These are phyloP conservation scores for Fusarium metavorans DNA, from an alignment of 2,329 filamentous ascomycete genomes.

Conservation along the genomic window DNA sequence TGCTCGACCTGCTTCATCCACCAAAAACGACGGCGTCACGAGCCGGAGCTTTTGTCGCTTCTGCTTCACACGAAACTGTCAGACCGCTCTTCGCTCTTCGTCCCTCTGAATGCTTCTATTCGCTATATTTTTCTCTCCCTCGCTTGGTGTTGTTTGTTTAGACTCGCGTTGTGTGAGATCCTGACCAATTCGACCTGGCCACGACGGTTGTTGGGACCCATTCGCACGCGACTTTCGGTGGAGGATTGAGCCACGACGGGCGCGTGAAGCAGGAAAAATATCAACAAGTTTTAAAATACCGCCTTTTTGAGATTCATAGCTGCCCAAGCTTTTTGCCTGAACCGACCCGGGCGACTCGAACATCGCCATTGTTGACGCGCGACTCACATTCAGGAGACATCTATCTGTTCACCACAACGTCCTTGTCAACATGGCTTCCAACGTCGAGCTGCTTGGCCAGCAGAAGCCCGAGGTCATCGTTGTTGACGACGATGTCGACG, in stretches of 20 bases:
- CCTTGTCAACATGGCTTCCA: constrained; percentile 51
- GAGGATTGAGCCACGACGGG: constrained; percentile 21
- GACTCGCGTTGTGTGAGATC: constrained; percentile 32
- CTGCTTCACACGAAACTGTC: not conserved
- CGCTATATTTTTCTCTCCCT: not conserved
- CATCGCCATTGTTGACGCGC: constrained; percentile 26
- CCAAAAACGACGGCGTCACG: constrained; percentile 25
- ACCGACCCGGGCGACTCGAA: not conserved
- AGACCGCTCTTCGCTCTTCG: not conserved
- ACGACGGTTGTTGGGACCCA: constrained; percentile 37
- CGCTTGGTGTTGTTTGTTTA: constrained; percentile 25
- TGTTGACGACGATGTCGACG: constrained; percentile 48
- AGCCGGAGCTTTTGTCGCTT: constrained; percentile 23
- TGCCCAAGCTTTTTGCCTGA: not conserved
- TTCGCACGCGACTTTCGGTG: constrained; percentile 30
- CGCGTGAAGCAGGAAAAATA: constrained; percentile 22
- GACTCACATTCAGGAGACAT: constrained; percentile 13
- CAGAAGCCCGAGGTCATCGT: constrained; percentile 48
- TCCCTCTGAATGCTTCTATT: not conserved
- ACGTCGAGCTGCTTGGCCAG: constrained; percentile 43
- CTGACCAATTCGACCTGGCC: constrained; percentile 39
- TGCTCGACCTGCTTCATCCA: constrained; percentile 14
- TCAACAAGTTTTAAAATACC: constrained; percentile 10
- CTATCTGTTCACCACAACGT: not conserved
- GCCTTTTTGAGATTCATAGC: constrained; percentile 1